Base-by-base conservation (phyloP, 2,329 filamentous ascomycete genomes). In the Fusarium torulosum region DNA sequence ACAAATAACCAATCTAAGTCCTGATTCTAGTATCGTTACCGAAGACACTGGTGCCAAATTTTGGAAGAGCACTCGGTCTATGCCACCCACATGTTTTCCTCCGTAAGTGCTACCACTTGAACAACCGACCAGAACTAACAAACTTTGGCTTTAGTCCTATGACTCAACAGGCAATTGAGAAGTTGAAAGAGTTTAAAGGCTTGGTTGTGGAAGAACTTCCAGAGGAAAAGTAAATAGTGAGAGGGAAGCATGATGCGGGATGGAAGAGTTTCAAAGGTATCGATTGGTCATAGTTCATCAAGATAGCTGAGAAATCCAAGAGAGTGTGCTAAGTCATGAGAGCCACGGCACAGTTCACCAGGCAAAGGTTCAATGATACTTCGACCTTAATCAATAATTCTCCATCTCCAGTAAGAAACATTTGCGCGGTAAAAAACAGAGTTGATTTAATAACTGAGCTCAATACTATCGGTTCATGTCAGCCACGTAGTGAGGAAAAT, bases 51-150 rank as follows among this genome's bases (percentile, higher is more conserved):
- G 59, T 6, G 59, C 7, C 1, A 40, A 55, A 3, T 33, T 13
- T 7, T 62, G 59, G 59, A 47, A 20, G 10, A 59, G 58, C n/a
- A 62, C 57, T 0, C 23, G 59, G 35, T 47, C 57, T 0, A 43
- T 62, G 7, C 59, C 59, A 8, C 59, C 59, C 6, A 62, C 35
- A 6, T 62, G 33, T 3, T 62, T 62, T 13, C 59, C 59, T 15
- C 59, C 59, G 59, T 62, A 37, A 21, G 49, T 38, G 17, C 4
- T 0, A 7, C 5, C 0, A 10, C 1, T 3, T 6, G 1, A 4
- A 0, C 4, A 4, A 3, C 1, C 1, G 7, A 13, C 6, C 7
- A 15, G 1, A n/a, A 0, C 42, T 62, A 1, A 62, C 14, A 4
- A 2, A 14, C 0, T 0, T 6, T 15, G 4, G 7, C 7, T n/a